Evolutionary conservation across 805 yeast genomes (phyloP), one percentile per base, ranked within the genome.

Genomic region (Tetrapisispora fleetii): DNA sequence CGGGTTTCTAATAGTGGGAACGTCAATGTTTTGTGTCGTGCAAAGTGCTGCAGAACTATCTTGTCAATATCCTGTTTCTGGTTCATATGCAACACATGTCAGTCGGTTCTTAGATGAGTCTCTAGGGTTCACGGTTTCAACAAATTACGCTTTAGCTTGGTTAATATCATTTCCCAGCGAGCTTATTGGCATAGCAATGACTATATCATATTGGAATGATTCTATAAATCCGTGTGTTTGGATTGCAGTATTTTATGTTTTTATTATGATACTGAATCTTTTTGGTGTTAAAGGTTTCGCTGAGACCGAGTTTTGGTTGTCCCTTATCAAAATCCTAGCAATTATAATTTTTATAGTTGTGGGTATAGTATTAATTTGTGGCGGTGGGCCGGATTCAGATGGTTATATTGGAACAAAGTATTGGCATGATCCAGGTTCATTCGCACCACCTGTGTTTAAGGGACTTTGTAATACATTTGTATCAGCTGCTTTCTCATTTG

Each of bases 401-500:
- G 70, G 63, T 4, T 65, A 67, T 37, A 67, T 73, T 28, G 72
- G 76, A 30, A 69, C 68, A 22, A 58, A 56, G 43, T 73, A 74
- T 55, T 76, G 79, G 79, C 65, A 64, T 38, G 57, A 68, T 42
- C 80, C 80, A 8, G 84, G 84, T 45, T 72, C 79, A 0, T 76
- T 77, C 56, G 71, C 76, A 17, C 60, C 66, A 51, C 77, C 78
- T 11, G 44, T 41, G n/a, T 68, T 80, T 60, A 81, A 81, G 66
- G 85, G 85, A 50, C 77, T 83, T 27, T 74, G 78, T 54, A 68
- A 80, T 4, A 82, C 78, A 13, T 79, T 83, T 52, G 80, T 80
- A 47, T 77, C 81, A 32, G 85, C 88, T n/a, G 85, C 88, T 0
- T 83, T 81, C 57, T 74, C 86, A 6, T 83, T 79, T 59, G 77